phyloP scores from a whole-genome alignment of 306 rosid genomes.

The Alnus glutinosa region DNA sequence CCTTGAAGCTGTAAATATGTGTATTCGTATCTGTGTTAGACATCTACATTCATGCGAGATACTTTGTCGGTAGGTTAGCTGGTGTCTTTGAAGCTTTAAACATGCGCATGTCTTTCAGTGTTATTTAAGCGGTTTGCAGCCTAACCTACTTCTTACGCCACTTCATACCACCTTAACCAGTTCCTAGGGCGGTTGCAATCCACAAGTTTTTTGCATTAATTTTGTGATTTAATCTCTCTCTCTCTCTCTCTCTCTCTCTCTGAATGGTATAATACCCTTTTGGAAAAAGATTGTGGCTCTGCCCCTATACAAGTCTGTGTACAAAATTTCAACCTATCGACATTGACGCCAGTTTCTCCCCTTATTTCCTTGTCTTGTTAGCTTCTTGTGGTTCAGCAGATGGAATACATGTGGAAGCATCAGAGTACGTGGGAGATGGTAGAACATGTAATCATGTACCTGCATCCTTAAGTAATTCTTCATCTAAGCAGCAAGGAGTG shows the following conservation, averaged over 20 bases:
- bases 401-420: constrained; percentile 34
- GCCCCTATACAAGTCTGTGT: background rate
- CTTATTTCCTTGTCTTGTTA: constrained; percentile 19
- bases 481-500: constrained; percentile 40
- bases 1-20: background rate
- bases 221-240: no score
- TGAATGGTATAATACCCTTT: background rate
- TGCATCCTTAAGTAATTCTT: constrained; percentile 27
- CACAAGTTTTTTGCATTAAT: no score
- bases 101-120: background rate
- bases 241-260: no score
- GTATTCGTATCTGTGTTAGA: background rate
- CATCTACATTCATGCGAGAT: background rate
- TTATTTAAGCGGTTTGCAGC: background rate
- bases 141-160: background rate
- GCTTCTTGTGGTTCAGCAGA: constrained; percentile 41
- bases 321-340: background rate
- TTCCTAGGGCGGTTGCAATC: background rate
- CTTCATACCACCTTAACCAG: background rate
- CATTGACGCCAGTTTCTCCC: background rate
- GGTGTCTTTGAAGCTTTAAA: background rate
- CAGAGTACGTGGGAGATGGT: constrained; percentile 37
- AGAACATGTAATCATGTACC: constrained; percentile 26
- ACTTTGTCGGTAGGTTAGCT: background rate
- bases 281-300: background rate